Evolutionary conservation across 371 early-diverging fungal species (phyloP).

Genomic region (Mucor sp.): DNA sequence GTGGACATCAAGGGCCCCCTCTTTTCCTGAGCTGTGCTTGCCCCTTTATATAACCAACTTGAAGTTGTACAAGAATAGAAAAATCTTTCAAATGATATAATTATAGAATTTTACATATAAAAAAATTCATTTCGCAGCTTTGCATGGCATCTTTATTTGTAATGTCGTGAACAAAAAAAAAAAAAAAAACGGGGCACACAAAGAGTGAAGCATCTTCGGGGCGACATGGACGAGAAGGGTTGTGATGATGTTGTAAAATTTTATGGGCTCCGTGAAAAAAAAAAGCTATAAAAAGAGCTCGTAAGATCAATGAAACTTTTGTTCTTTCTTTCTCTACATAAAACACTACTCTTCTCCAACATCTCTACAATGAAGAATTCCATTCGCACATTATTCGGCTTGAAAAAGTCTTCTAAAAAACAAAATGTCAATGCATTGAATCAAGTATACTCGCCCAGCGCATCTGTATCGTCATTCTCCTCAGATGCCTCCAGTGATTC

Average conservation of each 20-base stretch:
- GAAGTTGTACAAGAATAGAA: constrained; percentile 9
- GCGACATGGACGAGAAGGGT: not conserved
- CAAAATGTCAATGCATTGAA: constrained; percentile 4
- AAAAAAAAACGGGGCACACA: not conserved
- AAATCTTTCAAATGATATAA: not conserved
- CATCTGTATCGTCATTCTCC: constrained; percentile 34
- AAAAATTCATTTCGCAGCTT: constrained; percentile 10
- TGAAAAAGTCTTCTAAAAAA: constrained; percentile 13
- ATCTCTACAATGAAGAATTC: constrained; percentile 4
- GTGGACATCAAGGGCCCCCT: constrained; percentile 14
- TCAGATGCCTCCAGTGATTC: constrained; percentile 17
- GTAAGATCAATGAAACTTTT: not conserved
- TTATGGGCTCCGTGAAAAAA: not conserved
- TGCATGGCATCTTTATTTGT: constrained; percentile 5
- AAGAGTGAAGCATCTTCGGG: constrained; percentile 5
- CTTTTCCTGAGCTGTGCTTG: not conserved
- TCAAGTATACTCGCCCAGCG: constrained; percentile 5
- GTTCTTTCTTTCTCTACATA: not conserved
- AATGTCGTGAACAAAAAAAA: too few species aligned
- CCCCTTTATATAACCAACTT: not conserved
- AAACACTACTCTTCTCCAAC: not conserved
- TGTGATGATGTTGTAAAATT: constrained; percentile 1
- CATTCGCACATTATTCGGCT: constrained; percentile 17
- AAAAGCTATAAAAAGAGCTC: not conserved
- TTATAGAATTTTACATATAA: not conserved